Evolutionary conservation across 257 asterid genomes (phyloP), one percentile per base, ranked within the genome.

Genomic region (Apocynum venetum): DNA sequence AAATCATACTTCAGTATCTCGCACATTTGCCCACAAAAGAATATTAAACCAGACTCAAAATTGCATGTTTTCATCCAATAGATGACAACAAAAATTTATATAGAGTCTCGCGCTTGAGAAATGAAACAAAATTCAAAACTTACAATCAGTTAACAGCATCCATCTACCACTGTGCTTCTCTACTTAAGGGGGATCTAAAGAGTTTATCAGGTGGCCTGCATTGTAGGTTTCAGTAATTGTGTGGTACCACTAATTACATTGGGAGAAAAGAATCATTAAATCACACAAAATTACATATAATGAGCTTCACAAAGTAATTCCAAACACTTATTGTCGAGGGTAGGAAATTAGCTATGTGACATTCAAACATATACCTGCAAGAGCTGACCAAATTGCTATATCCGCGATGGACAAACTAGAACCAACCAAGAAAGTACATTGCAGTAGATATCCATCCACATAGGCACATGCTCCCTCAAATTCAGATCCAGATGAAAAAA

Each of bases 391-490:
- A 76, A 95, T 81, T 43, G 97, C 89, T 35, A 91, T 85, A 85
- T 95, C 99, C 12, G 99, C 98, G 71, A 96, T 85, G 7, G 99
- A 90, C 74, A 96, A 74, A 60, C 81, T 76, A 81, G 85, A 77
- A 72, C 96, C 97, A 49, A 88, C 97, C 41, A 95, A 84, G 78
- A 93, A 87, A 10, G 98, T 93, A 51, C 73, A 81, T 40, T 86
- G 90, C 83, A 86, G 83, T 57, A 95, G 88, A 84, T 83, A 87
- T 44, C 75, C 86, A 81, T 95, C 94, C 65, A 88, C 97, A 78
- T 71, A 84, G 76, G 82, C 52, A 84, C 99, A 93, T 1, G 97
- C 99, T 75, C 93, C 98, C 86, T 95, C 97, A 82, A 95, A 95
- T 79, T 95, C 96, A 69, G 98, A 84, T 35, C 98, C 98, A 77